phyloP scores from a whole-genome alignment of 2,329 filamentous ascomycete genomes.

The Colletotrichum brevisporum region DNA sequence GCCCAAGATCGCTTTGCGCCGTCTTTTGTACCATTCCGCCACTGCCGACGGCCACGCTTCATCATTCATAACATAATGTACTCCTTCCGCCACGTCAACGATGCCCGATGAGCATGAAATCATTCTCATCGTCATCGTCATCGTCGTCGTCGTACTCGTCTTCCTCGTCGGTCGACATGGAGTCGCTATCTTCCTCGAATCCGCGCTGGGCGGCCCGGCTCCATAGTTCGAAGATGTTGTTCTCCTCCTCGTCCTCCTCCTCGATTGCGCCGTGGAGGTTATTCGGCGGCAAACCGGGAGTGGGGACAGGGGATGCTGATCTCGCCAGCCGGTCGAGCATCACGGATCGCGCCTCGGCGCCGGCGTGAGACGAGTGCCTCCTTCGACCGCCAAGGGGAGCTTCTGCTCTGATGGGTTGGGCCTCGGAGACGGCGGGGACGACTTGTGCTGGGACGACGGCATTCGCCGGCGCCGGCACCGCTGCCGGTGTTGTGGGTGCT shows the following conservation, averaged over 20 bases:
- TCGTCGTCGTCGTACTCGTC: slow-evolving; percentile 60
- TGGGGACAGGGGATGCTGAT: slow-evolving; percentile 33
- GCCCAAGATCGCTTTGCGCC: slow-evolving; percentile 22
- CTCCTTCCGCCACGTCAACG: slow-evolving; percentile 48
- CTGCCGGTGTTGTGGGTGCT: neutral
- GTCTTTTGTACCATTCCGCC: slow-evolving; percentile 9
- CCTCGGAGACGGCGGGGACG: slow-evolving; percentile 1
- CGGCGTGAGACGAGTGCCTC: slow-evolving; percentile 56
- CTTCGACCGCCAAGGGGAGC: slow-evolving; percentile 44
- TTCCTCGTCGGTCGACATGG: slow-evolving; percentile 52
- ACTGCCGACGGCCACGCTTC: slow-evolving; percentile 8
- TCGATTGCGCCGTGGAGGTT: slow-evolving; percentile 50
- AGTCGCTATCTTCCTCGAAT: slow-evolving; percentile 58
- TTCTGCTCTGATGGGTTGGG: slow-evolving; percentile 2
- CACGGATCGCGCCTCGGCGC: slow-evolving; percentile 49
- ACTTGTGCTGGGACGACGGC: neutral
- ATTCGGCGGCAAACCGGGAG: slow-evolving; percentile 21
- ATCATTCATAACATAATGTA: slow-evolving; percentile 13
- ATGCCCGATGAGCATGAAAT: slow-evolving; percentile 66
- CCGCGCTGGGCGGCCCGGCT: slow-evolving; percentile 63
- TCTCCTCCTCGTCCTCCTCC: slow-evolving; percentile 58
- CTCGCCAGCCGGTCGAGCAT: slow-evolving; percentile 57
- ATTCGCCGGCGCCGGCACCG: neutral
- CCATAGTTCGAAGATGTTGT: slow-evolving; percentile 67
- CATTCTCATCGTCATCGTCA: slow-evolving; percentile 65